Evolutionary conservation across 2,329 filamentous ascomycete species (phyloP), one percentile per base, ranked within the genome.

Genomic region (Trichoderma sp.): DNA sequence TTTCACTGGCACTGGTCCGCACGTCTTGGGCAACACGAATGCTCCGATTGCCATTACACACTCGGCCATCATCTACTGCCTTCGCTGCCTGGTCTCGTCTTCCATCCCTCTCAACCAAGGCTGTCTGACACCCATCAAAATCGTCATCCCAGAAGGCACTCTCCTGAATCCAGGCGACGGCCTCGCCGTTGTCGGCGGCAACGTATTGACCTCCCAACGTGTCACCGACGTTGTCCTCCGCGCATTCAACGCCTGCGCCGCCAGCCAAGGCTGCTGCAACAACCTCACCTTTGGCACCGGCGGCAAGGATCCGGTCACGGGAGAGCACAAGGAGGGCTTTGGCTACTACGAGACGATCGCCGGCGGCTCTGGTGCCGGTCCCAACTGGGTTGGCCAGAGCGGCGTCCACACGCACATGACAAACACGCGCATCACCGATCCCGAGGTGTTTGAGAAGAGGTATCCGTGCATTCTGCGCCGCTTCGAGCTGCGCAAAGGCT

Each of bases 21-120:
- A 77, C 61, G 71, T 73, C 6, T 71, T 72, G 45, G 75, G 74
- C 50, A 76, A 76, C 69, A 74, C 71, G 56, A 77, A 77, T 58
- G 73, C 74, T 7, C 75, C 75, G 5, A 68, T 72, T 28, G 72
- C 75, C 63, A 74, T 75, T 66, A 74, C 73, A 2, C 71, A 76
- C 65, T 76, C 73, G 5, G 91, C 91, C 57, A 93, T 95, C 72
- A 94, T 95, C 73, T 96, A 96, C 81, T 92, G 90, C 71, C 82
- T 96, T 14, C 87, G 92, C 52, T 91, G 88, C 71, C 83, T 96
- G 65, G 92, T 96, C 71, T 88, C 85, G 44, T 86, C 91, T 69
- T 90, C 94, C 70, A 93, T 96, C 15, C 92, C 92, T 0, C 83
- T 96, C 4, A 96, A 96, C 78, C 92, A 96, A 77, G 92, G 92